phyloP scores from a whole-genome alignment of 768 basidiomycete species.

The Astraeus odoratus region DNA sequence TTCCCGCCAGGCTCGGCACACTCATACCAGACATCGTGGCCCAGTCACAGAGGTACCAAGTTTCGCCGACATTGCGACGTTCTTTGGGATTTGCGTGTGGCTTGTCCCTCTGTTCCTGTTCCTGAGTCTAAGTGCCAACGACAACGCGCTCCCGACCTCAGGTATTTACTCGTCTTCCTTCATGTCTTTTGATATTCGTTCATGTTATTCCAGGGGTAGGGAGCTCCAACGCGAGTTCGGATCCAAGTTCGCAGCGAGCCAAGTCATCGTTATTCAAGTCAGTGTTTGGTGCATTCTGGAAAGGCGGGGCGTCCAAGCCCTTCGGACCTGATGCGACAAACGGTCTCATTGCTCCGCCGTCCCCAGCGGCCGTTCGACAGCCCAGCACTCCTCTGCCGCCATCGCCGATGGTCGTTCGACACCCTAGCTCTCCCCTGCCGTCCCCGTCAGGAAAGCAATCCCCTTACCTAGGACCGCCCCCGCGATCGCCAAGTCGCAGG shows the following conservation, averaged over 20 bases:
- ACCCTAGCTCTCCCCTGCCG: conserved; percentile 15
- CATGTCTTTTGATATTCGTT: not conserved
- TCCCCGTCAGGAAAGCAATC: conserved; percentile 22
- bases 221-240: conserved; percentile 12
- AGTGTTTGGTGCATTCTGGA: conserved; percentile 40
- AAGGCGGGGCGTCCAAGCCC: conserved; percentile 34
- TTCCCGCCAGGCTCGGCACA: conserved; percentile 55
- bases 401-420: conserved; percentile 29
- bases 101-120: conserved; percentile 89
- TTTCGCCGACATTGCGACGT: conserved; percentile 75
- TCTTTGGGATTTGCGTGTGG: conserved; percentile 85
- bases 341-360: conserved; percentile 64
- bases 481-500: conserved; percentile 25
- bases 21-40: conserved; percentile 39
- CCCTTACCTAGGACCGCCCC: conserved; percentile 20
- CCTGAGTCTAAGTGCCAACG: conserved; percentile 92
- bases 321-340: conserved; percentile 47
- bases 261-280: conserved; percentile 65
- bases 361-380: conserved; percentile 27
- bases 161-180: conserved; percentile 29
- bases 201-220: conserved; percentile 5
- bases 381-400: conserved; percentile 33
- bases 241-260: conserved; percentile 32
- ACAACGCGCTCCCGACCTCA: conserved; percentile 85
- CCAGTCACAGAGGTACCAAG: conserved; percentile 30